A percentile compares a stretch with the other conserved stretches of the same genome.
These are phyloP conservation scores for Penicillium vulpinum DNA, from an alignment of 2,329 filamentous ascomycete genomes.

Conservation along the genomic window DNA sequence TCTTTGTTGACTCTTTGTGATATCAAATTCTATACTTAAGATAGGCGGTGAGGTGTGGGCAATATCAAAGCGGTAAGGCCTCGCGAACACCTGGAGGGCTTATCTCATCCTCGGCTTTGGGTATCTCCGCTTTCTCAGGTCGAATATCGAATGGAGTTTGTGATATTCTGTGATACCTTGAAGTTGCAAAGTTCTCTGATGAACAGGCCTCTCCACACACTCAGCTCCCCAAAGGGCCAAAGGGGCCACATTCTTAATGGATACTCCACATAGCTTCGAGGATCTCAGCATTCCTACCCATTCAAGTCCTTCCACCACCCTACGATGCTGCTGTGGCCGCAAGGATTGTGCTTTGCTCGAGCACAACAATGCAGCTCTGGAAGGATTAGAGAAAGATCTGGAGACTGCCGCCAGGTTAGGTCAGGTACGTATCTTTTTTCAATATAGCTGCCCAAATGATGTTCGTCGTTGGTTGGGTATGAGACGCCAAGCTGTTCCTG, in stretches of 20 bases:
- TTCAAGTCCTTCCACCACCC: slow-evolving; percentile 25
- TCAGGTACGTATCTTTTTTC: slow-evolving; percentile 67
- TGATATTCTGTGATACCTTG: slow-evolving; percentile 6
- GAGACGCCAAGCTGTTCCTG: slow-evolving; percentile 2
- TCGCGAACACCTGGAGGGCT: neutral
- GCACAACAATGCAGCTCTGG: slow-evolving; percentile 75
- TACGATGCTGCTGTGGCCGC: slow-evolving; percentile 80
- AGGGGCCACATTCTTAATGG: slow-evolving; percentile 37
- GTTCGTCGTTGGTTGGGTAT: slow-evolving; percentile 6
- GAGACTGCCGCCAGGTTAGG: slow-evolving; percentile 82
- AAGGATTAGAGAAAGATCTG: slow-evolving; percentile 83
- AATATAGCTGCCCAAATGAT: slow-evolving; percentile 3
- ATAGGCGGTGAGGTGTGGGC: neutral
- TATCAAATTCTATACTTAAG: neutral
- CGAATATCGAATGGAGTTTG: neutral
- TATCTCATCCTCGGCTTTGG: slow-evolving; percentile 4
- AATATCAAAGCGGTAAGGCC: slow-evolving; percentile 1
- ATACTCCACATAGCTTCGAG: slow-evolving; percentile 28
- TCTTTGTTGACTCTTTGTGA: neutral
- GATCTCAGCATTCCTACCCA: slow-evolving; percentile 37
- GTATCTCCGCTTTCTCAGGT: slow-evolving; percentile 10
- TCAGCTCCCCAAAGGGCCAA: slow-evolving; percentile 22
- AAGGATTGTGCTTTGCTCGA: slow-evolving; percentile 75
- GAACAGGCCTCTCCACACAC: slow-evolving; percentile 12
- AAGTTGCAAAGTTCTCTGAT: slow-evolving; percentile 8